phyloP scores from a whole-genome alignment of 306 rosid genomes.

The Betula pendula region DNA sequence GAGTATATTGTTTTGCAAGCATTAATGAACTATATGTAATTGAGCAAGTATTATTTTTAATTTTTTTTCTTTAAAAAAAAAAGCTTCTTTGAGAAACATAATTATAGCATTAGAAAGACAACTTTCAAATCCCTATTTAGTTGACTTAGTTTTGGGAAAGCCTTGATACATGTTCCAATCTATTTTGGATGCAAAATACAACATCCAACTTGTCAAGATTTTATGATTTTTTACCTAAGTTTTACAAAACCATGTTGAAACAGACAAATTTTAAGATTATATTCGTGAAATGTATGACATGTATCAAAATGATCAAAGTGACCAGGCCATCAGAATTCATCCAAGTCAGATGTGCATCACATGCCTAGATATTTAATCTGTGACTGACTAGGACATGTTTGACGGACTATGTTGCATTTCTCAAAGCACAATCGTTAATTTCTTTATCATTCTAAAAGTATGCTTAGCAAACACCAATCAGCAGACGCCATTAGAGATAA shows the following conservation, averaged over 20 bases:
- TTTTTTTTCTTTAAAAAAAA: background rate
- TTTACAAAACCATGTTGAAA: background rate
- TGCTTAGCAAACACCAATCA: background rate
- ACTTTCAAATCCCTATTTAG: background rate
- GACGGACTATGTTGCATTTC: background rate
- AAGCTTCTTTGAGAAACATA: background rate
- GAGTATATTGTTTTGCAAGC: background rate
- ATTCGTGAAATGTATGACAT: background rate
- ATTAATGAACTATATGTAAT: background rate
- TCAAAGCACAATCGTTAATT: background rate
- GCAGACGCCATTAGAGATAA: background rate
- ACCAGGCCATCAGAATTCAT: background rate
- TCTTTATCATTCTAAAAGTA: background rate
- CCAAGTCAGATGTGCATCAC: background rate
- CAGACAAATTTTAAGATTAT: too few relatives aligned
- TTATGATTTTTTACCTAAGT: background rate
- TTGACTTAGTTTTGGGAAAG: background rate
- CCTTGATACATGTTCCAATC: background rate
- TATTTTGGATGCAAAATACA: background rate
- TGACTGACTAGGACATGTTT: background rate
- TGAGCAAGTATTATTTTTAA: background rate
- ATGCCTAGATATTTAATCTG: background rate
- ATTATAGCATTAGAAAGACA: background rate
- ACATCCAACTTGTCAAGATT: background rate
- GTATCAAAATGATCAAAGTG: background rate